These are phyloP conservation scores for Bolboschoenus planiculmis DNA, from an alignment of 176 grass and related monocot genomes.

Conservation along the genomic window DNA sequence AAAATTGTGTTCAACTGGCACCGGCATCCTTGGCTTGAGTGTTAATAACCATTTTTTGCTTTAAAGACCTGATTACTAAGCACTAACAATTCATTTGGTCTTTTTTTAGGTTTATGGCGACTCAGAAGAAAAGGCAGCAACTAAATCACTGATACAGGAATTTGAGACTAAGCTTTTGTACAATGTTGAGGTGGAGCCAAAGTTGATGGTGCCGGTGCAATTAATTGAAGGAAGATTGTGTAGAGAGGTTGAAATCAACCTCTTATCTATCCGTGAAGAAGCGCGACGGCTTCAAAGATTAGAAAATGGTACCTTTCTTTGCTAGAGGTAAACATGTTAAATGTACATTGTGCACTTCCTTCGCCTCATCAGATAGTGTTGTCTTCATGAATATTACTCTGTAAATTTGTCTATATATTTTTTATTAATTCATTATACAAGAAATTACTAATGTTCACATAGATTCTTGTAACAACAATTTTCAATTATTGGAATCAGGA, in stretches of 20 bases:
- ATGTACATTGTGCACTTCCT: background rate
- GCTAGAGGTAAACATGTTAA: background rate
- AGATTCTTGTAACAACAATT: background rate
- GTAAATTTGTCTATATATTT: constrained; percentile 16
- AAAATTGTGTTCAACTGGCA: background rate
- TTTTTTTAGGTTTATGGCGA: constrained; percentile 26
- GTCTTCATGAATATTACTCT: background rate
- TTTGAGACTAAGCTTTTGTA: constrained; percentile 58
- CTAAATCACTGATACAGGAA: constrained; percentile 3
- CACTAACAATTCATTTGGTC: background rate
- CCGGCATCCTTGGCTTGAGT: background rate
- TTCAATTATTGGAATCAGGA: background rate
- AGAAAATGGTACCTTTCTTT: constrained; percentile 8
- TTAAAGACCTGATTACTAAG: background rate
- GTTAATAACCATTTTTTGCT: background rate
- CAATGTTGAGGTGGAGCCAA: constrained; percentile 67
- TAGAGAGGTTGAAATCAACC: constrained; percentile 68
- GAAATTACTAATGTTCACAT: background rate
- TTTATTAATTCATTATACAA: background rate
- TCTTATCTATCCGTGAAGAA: constrained; percentile 59
- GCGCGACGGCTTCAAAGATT: constrained; percentile 57
- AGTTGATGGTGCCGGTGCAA: constrained; percentile 70
- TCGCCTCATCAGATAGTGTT: background rate
- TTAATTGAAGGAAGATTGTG: constrained; percentile 81
- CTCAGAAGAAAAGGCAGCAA: background rate